These are phyloP conservation scores for Aechmea fasciata DNA, from an alignment of 176 grass and related monocot genomes.

Conservation along the genomic window DNA sequence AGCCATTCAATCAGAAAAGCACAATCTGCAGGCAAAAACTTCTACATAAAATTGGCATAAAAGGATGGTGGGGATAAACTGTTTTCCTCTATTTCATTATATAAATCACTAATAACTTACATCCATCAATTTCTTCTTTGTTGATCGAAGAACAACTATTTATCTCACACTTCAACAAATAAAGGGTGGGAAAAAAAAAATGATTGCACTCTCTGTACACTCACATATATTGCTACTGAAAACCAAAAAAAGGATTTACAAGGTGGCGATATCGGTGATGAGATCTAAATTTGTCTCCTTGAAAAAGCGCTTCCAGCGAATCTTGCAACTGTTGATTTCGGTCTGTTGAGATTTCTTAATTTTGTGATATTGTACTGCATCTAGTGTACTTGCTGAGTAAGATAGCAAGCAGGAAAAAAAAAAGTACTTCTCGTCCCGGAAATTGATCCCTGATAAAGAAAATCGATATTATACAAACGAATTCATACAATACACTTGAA, in stretches of 20 bases:
- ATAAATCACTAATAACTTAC: background rate
- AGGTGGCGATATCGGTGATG: background rate
- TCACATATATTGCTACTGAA: background rate
- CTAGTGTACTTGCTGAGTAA: too few relatives aligned
- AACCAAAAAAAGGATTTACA: background rate
- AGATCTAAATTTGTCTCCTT: background rate
- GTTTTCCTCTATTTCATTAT: background rate
- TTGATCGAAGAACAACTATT: background rate
- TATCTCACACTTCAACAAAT: background rate
- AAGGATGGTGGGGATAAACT: background rate
- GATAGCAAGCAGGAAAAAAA: too few relatives aligned
- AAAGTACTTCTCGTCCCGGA: too few relatives aligned
- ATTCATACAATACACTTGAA: too few relatives aligned
- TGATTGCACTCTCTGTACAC: background rate
- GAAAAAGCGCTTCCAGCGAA: background rate
- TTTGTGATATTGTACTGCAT: background rate
- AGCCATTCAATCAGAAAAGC: background rate
- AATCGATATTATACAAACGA: background rate
- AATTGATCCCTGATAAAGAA: background rate
- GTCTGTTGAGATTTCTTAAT: background rate
- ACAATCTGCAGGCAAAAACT: background rate
- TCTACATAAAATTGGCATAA: background rate
- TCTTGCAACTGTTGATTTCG: background rate
- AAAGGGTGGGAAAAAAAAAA: background rate
- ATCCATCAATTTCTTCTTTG: background rate